phyloP scores from a whole-genome alignment of 1,139 yeast genomes.

The Candida dubliniensis region DNA sequence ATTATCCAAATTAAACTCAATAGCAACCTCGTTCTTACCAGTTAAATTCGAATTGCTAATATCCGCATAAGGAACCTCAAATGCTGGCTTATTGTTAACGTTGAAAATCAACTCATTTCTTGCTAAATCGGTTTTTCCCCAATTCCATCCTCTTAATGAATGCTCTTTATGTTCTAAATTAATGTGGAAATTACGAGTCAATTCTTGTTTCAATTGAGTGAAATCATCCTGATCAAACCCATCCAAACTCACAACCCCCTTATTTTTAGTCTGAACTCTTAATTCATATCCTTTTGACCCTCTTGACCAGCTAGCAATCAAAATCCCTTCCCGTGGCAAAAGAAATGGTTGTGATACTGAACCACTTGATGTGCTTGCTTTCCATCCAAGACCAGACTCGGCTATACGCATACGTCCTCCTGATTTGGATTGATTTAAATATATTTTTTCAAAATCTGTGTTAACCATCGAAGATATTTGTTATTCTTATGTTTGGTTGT shows the following conservation, averaged over 20 bases:
- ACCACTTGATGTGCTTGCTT: constrained; percentile 44
- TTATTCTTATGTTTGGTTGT: not conserved
- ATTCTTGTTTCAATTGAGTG: constrained; percentile 75
- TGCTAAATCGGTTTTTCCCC: constrained; percentile 95
- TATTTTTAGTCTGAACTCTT: constrained; percentile 83
- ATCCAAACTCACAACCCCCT: constrained; percentile 83
- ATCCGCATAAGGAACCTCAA: constrained; percentile 82
- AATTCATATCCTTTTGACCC: constrained; percentile 91
- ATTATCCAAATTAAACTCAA: constrained; percentile 69
- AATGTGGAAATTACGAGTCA: constrained; percentile 73
- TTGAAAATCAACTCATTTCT: constrained; percentile 87
- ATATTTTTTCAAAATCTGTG: constrained; percentile 80
- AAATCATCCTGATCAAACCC: constrained; percentile 89
- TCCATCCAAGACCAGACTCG: constrained; percentile 97
- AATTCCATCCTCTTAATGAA: constrained; percentile 96
- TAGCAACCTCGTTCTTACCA: constrained; percentile 89
- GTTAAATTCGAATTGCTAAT: constrained; percentile 89
- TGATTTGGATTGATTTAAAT: constrained; percentile 78
- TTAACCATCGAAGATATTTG: constrained; percentile 33
- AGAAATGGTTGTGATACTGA: constrained; percentile 65
- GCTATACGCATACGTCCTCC: constrained; percentile 94
- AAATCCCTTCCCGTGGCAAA: constrained; percentile 80
- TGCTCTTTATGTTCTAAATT: constrained; percentile 84
- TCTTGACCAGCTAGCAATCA: constrained; percentile 85
- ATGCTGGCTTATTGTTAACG: constrained; percentile 84